Base-by-base conservation (phyloP, 306 rosid genomes). In the Alnus rubra region DNA sequence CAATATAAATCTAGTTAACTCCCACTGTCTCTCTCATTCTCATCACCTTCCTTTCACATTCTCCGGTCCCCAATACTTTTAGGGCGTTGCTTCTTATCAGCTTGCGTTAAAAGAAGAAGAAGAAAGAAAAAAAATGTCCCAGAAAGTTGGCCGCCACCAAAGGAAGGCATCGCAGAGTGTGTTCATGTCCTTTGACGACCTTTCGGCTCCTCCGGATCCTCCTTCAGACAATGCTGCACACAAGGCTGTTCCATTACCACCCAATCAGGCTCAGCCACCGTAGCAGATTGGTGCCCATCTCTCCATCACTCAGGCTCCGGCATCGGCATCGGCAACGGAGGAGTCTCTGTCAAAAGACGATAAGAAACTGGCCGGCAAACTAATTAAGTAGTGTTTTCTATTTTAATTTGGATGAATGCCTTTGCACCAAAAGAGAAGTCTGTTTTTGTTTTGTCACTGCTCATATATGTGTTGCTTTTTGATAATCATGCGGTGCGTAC, bases 121-220 rank as follows among this genome's bases (percentile, higher is more conserved):
- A 45, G 33, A 45, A 48, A 16, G 7, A 13, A 47, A 63, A 31
- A 70, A 45, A 55, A 85, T 85, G 88, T 85, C 86, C 13, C 81
- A 81, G 63, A 76, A 80, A 52, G 50, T 78, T 3, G 59, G 79
- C 67, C 82, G 79, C 78, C 88, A 85, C 81, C 83, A 78, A 52
- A 81, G 88, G 79, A 81, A 80, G 81, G 85, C 88, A 9, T 85
- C 88, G 48, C 88, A 85, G 83, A 62, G 79, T 64, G 59, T 71
- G 30, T 78, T 85, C 71, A 37, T 74, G 69, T 39, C 83, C 31
- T 59, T 85, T 2, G 86, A 78, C 54, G 76, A 45, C 53, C 83
- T 78, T 23, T 59, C 77, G 33, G 80, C 78, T 23, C 28, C 28
- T 23, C 28, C 28, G 28, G 28, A 23, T 0, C 79, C 80, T 39